A percentile compares a stretch with the other conserved stretches of the same genome.
These are phyloP conservation scores for Madurella fahalii DNA, from an alignment of 2,329 filamentous ascomycete genomes.

Conservation along the genomic window DNA sequence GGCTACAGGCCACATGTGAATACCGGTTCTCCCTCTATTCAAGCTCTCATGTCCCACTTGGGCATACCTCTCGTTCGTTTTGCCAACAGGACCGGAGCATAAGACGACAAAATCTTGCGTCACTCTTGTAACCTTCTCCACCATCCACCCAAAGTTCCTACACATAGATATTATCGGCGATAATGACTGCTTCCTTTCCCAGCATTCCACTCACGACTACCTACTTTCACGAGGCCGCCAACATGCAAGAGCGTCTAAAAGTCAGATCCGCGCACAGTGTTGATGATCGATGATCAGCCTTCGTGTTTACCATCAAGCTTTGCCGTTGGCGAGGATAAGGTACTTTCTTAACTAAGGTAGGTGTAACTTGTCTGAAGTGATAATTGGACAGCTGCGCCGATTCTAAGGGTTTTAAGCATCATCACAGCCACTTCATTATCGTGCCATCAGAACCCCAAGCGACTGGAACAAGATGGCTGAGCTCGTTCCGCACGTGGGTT, in stretches of 20 bases:
- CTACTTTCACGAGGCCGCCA: slow-evolving; percentile 24
- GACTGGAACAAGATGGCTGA: slow-evolving; percentile 24
- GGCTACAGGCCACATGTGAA: no score
- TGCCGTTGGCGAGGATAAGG: slow-evolving; percentile 22
- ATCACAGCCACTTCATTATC: no score
- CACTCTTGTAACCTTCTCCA: no score
- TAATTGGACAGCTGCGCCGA: slow-evolving; percentile 31
- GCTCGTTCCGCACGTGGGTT: slow-evolving; percentile 34
- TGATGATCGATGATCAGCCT: slow-evolving; percentile 26
- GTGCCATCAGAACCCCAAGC: slow-evolving; percentile 29
- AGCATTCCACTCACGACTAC: slow-evolving; percentile 30
- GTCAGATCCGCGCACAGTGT: slow-evolving; percentile 13
- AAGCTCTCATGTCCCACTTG: not conserved
- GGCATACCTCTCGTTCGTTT: slow-evolving; percentile 1
- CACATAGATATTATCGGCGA: no score
- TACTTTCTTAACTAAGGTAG: slow-evolving; percentile 30
- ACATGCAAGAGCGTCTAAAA: slow-evolving; percentile 25
- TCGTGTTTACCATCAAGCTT: slow-evolving; percentile 32
- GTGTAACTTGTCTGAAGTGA: slow-evolving; percentile 19
- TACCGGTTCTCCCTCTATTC: no score
- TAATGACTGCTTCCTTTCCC: no score
- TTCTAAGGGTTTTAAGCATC: slow-evolving; percentile 26
- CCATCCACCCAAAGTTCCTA: no score
- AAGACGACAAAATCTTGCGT: no score
- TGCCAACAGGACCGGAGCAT: no score